A percentile compares a stretch with the other conserved stretches of the same genome.
Conservation (phyloP, 139 green algal species). For the Edaphochlamys debaryana region DNA sequence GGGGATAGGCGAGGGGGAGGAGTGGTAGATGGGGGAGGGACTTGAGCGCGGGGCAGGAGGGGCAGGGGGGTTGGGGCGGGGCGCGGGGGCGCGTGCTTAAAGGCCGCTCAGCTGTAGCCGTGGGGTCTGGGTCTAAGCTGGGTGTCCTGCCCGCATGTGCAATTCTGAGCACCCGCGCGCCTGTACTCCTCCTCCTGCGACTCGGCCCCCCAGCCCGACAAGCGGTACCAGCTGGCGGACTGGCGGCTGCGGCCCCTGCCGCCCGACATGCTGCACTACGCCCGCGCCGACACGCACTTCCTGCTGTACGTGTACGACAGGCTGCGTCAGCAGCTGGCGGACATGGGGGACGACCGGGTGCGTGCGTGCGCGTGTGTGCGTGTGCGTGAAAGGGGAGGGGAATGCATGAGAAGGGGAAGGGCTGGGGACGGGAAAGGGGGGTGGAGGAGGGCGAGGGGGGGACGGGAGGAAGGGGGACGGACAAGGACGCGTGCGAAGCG, state of each 20-base stretch:
- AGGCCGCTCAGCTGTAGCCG: no score
- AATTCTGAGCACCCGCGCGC: no score
- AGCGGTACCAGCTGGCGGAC: conserved; percentile 93
- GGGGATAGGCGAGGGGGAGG: background rate
- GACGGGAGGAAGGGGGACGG: no score
- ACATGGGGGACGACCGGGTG: conserved; percentile 3
- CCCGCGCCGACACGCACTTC: conserved; percentile 92
- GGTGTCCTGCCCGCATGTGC: no score
- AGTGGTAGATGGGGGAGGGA: no score
- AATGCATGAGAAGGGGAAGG: no score
- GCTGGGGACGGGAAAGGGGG: no score
- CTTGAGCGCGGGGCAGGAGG: background rate
- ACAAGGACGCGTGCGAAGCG: no score
- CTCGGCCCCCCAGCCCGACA: conserved; percentile 77
- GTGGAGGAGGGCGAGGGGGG: no score
- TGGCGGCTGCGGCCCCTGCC: conserved; percentile 90
- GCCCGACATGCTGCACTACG: conserved; percentile 87
- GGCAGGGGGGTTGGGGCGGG: no score
- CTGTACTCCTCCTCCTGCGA: no score
- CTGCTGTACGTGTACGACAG: conserved; percentile 91
- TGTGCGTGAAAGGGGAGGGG: background rate
- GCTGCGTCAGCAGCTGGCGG: conserved; percentile 63
- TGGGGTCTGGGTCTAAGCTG: no score
- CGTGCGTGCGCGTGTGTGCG: background rate
- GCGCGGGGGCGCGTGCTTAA: background rate